Evolutionary conservation across 495 filamentous ascomycete species (phyloP), one percentile per base, ranked within the genome.

Genomic region (Cercophora newfieldiana): DNA sequence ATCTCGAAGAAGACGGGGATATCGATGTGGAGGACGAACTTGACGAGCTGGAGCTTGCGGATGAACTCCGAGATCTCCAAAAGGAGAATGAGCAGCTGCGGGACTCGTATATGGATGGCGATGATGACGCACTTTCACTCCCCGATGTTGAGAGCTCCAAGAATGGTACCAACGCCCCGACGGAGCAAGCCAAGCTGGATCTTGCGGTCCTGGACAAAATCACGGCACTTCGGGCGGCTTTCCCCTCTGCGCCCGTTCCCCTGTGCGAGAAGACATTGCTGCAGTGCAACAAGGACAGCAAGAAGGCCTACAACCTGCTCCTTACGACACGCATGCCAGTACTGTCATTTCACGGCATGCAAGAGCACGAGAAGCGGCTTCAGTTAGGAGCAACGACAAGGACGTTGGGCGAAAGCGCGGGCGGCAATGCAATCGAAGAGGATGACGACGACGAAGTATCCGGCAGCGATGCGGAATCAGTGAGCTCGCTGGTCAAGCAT

Each of bases 181-280:
- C 37, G n/a, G 47, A 49, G 18, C 2, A 3, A 10, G 37, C 25
- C 28, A 47, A 28, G 21, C 56, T 74, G 0, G 65, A 72, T 26
- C 61, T 72, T 3, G 19, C 67, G 14, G 66, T 65, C 1, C 57
- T 72, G 0, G 74, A 77, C 51, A 78, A 75, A 19, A 69, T 78
- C 49, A 67, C 73, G 12, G 66, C 69, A 12, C 64, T 82, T 18
- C 75, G 68, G 22, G 66, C 68, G 5, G 77, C 79, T 0, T 81
- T 81, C 28, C 78, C 78, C 7, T 69, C 55, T 0, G 75, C 64
- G 1, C 66, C 74, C 3, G 62, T 66, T 10, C 66, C 59, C 1
- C 61, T 71, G 16, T 77, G 78, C 25, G 71, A 79, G 33, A 71
- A 61, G 25, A 49, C 68, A 0, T 60, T 82, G 14, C 47, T 49